Base-by-base conservation (phyloP, 1,284 basidiomycete genomes). In the Pascua guehoae region DNA sequence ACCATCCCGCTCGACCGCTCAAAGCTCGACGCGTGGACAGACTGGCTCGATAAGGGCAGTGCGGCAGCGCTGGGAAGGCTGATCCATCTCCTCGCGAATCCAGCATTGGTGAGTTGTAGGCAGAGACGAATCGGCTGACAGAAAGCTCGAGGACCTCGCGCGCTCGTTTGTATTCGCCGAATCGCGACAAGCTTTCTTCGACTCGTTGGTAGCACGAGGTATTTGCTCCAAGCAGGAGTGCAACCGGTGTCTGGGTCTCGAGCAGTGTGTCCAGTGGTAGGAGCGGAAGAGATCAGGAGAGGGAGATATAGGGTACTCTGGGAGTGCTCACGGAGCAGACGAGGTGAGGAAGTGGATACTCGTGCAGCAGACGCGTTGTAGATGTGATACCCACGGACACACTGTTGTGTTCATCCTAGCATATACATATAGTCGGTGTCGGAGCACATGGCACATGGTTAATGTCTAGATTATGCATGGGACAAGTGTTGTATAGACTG, bases 11-110 rank as follows among this genome's bases (percentile, higher is more conserved):
- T 75, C 36, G 75, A 77, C 54, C 60, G 73, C 38, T 59, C 71
- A 51, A 67, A 70, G 51, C 56, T 73, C 36, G 67, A 65, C 12
- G 41, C 63, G 11, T 74, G 71, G 70, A 44, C 58, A 8, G 56
- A 46, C 9, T 74, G 72, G 70, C 47, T 73, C 18, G 59, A 63
- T 0, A 45, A 61, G 3, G 61, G 48, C 0, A 56, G 59, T 16
- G 44, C 51, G 8, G 55, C 48, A 2, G 49, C 54, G 1, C 49
- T 48, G 32, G 42, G 41, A 5, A 43, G 42, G 16, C 39, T 76
- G 8, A 49, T 44, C 0, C 24, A 17, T 0, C 38, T 58, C 11
- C 40, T 62, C 8, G 37, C 46, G 32, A 49, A 58, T n/a, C 39
- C 18, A 3, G 51, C 43, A 10, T 56, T 51, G 42, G 60, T 62